Evolutionary conservation across 176 grass and related monocot genomes (phyloP), one percentile per base, ranked within the genome.

Genomic region (Avena insularis): DNA sequence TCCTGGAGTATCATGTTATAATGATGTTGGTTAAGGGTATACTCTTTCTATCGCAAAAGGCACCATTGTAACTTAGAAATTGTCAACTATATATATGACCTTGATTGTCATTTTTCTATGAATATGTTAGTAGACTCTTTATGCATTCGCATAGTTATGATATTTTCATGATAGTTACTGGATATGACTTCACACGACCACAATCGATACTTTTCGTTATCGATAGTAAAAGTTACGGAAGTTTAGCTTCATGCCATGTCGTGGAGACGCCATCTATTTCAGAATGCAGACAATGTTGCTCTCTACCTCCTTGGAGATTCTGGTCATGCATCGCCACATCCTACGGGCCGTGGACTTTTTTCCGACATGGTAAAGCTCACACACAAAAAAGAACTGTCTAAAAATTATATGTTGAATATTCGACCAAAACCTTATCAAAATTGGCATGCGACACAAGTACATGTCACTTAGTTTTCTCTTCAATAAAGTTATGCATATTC

Each of bases 401-500:
- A 65, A 11, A 81, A 8, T 3, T 4, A 50, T 8, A 48, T 5
- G 25, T n/a, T 31, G 45, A 25, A 33, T 20, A 81, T 50, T 63
- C 36, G 2, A 9, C 15, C 3, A 17, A 81, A 81, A 48, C 4
- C 58, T 13, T 33, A 78, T 29, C 25, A 8, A 51, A 6, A 12
- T 9, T 7, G 23, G 14, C 23, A 75, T 50, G 14, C 2, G 75
- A 33, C 43, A 77, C 51, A 13, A 20, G 13, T 14, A 78, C 64
- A 78, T 12, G 43, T 47, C 53, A 8, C 2, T 9, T 6, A 27
- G 13, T 61, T 55, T 4, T 47, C 36, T 49, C 9, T 33, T 84
- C 69, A 62, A 47, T 54, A 84, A 84, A 14, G 55, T 84, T 84
- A 48, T 21, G 3, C 8, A 49, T 19, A 15, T 17, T 54, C 69